phyloP scores from a whole-genome alignment of 768 basidiomycete genomes.

The Mycena filopes region DNA sequence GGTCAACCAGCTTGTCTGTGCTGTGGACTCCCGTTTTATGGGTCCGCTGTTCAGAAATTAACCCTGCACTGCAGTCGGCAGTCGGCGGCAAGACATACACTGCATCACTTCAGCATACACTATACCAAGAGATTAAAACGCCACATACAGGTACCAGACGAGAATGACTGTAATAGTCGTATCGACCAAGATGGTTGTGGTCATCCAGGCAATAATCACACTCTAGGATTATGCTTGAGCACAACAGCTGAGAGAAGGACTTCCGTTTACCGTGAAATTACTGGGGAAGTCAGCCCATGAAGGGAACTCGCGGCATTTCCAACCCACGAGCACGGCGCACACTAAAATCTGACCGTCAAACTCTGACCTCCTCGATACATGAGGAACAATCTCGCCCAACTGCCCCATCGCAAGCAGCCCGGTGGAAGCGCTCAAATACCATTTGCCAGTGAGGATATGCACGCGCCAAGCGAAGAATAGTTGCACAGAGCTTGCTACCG shows the following conservation, averaged over 20 bases:
- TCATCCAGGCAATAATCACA: constrained; percentile 7
- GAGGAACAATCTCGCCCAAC: background rate
- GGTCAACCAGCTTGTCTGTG: constrained; percentile 1
- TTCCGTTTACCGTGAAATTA: constrained; percentile 1
- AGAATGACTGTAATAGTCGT: background rate
- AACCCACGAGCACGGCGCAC: constrained; percentile 3
- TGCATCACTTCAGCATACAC: too few species aligned
- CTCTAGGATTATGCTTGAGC: background rate
- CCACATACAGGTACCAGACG: constrained; percentile 1
- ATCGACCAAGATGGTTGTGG: constrained; percentile 1
- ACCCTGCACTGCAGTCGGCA: too few species aligned
- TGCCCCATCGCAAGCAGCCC: background rate
- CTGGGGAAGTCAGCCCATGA: constrained; percentile 1
- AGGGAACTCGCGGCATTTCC: constrained; percentile 6
- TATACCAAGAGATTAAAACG: background rate
- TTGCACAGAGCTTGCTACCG: background rate
- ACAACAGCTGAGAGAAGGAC: too few species aligned
- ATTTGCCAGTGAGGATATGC: constrained; percentile 1
- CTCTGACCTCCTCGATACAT: too few species aligned
- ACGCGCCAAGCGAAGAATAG: constrained; percentile 9
- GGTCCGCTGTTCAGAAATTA: background rate
- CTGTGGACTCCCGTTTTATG: constrained; percentile 3
- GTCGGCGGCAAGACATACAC: too few species aligned
- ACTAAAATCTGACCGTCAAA: background rate
- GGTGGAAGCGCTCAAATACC: background rate